Conservation (phyloP, 2,329 filamentous ascomycete genomes). For the Clonostachys sp. region DNA sequence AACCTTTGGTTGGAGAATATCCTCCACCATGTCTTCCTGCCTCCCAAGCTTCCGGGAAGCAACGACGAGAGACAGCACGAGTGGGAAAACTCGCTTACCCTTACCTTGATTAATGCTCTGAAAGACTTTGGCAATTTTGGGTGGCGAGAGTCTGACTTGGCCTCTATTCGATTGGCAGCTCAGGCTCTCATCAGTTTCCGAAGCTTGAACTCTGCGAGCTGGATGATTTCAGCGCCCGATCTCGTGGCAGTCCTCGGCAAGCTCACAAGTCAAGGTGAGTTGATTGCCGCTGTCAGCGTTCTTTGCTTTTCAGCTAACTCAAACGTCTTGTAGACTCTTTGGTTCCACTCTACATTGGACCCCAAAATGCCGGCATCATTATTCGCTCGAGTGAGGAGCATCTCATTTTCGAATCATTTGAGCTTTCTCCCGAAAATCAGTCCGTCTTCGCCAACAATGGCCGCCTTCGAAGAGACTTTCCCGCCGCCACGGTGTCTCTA, state of each 20-base stretch:
- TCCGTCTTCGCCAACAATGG: constrained; percentile 17
- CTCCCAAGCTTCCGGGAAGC: constrained; percentile 14
- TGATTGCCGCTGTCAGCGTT: neutral
- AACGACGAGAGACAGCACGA: constrained; percentile 2
- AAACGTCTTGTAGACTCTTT: neutral
- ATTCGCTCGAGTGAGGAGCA: constrained; percentile 9
- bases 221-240: neutral
- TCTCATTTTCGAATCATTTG: constrained; percentile 23
- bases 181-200: neutral
- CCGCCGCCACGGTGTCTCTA: constrained; percentile 12
- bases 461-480: constrained; percentile 20
- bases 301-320: neutral
- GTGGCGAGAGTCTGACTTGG: too few relatives aligned
- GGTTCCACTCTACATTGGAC: constrained; percentile 10
- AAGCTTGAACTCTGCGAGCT: neutral
- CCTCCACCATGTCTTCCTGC: constrained; percentile 22
- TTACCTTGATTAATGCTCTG: neutral
- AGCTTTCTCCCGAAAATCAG: constrained; percentile 19
- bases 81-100: neutral
- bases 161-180: too few relatives aligned
- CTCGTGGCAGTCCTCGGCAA: neutral
- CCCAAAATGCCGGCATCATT: constrained; percentile 28
- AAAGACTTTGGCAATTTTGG: neutral
- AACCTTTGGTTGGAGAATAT: neutral
- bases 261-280: neutral